A percentile compares a stretch with the other conserved stretches of the same genome.
Conservation (phyloP, 805 yeast genomes). For the Hanseniaspora taiwanica region DNA sequence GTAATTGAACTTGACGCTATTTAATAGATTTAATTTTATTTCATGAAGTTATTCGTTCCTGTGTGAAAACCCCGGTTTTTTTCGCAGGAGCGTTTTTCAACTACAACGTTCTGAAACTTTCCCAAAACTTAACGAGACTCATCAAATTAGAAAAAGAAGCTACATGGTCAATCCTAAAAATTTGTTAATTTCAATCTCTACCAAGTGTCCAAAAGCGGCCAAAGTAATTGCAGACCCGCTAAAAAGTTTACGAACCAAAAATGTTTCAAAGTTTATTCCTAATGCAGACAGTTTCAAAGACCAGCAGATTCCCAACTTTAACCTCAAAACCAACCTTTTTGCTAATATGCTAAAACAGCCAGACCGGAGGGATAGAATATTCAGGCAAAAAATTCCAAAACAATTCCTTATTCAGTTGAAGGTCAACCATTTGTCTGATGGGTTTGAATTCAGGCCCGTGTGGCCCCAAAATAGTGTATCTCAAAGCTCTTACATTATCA, state of each 20-base stretch:
- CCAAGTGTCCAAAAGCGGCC: slow-evolving; percentile 4
- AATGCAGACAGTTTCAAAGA: not conserved
- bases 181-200: too few relatives aligned
- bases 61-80: too few relatives aligned
- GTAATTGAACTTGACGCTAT: not conserved
- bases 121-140: too few relatives aligned
- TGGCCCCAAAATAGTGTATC: not conserved
- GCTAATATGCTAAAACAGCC: slow-evolving; percentile 31
- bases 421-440: slow-evolving; percentile 7
- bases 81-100: too few relatives aligned
- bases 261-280: not conserved
- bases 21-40: too few relatives aligned
- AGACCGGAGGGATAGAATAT: slow-evolving; percentile 26
- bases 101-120: too few relatives aligned
- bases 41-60: too few relatives aligned
- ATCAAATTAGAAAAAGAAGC: too few relatives aligned
- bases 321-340: slow-evolving; percentile 23
- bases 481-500: not conserved
- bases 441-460: not conserved
- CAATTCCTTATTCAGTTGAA: slow-evolving; percentile 26
- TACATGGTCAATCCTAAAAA: too few relatives aligned
- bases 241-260: not conserved
- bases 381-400: slow-evolving; percentile 28
- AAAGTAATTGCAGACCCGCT: slow-evolving; percentile 3
- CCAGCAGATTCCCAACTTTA: slow-evolving; percentile 2